Percentiles rank a stretch among this genome's conserved stretches.
phyloP scores from a whole-genome alignment of 495 filamentous ascomycete species.

The Bathelium albidoporum region DNA sequence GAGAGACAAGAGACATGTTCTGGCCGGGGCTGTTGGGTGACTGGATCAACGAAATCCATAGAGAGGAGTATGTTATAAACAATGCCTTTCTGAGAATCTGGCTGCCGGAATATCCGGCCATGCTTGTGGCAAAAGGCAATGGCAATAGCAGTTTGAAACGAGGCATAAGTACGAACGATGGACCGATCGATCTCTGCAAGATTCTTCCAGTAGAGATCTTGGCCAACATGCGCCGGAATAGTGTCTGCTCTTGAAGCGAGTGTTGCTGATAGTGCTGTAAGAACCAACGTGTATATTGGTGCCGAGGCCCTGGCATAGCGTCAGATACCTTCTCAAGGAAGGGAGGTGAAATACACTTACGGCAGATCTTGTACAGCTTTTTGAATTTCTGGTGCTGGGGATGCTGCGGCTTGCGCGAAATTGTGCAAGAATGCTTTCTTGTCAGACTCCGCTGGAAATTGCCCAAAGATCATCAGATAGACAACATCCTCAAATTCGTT shows the following conservation, averaged over 20 bases:
- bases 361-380: not conserved
- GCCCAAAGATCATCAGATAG: not conserved
- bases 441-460: not conserved
- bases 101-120: not conserved
- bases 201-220: not conserved
- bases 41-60: not conserved
- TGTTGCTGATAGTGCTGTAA: not conserved
- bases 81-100: not conserved
- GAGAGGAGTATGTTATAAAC: not conserved
- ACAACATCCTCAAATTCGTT: not conserved
- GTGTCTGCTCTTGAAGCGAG: not conserved
- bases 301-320: not conserved
- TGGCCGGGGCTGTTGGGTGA: not conserved
- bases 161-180: not conserved
- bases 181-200: not conserved
- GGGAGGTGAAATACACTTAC: not conserved
- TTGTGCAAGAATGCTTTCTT: not conserved
- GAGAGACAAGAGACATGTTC: not conserved
- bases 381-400: not conserved
- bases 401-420: not conserved
- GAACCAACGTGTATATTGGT: not conserved
- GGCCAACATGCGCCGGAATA: not conserved
- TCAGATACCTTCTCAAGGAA: not conserved
- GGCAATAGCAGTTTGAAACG: constrained; percentile 17
- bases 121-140: constrained; percentile 2